A percentile compares a stretch with the other conserved stretches of the same genome.
Conservation (phyloP, 768 basidiomycete genomes). For the Amanita subjunquillea region DNA sequence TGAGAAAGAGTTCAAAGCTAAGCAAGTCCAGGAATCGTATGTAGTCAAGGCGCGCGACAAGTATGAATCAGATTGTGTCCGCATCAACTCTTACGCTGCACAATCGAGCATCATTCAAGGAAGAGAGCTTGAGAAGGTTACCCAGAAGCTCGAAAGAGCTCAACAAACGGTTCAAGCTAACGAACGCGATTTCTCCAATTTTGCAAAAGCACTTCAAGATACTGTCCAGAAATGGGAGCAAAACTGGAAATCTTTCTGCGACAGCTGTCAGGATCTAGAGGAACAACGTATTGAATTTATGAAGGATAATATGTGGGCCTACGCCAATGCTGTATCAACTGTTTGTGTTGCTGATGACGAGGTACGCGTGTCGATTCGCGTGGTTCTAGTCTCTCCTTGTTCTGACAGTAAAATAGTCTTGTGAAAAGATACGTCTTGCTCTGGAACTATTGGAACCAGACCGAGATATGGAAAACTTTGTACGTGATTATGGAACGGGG, state of each 20-base stretch:
- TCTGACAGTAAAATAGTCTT: conserved; percentile 46
- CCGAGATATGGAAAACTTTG: conserved; percentile 83
- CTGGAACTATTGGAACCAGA: conserved; percentile 86
- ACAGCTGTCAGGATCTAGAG: conserved; percentile 91
- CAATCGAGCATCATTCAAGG: conserved; percentile 89
- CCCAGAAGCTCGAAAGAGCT: conserved; percentile 80
- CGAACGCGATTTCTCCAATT: conserved; percentile 88
- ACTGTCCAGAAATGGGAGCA: conserved; percentile 83
- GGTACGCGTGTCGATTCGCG: conserved; percentile 32
- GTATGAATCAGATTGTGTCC: conserved; percentile 86
- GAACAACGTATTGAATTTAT: conserved; percentile 90
- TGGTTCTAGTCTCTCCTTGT: background rate
- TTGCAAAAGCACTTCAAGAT: conserved; percentile 67
- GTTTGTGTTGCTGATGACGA: conserved; percentile 95
- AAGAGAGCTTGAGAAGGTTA: conserved; percentile 85
- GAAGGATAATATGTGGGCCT: conserved; percentile 94
- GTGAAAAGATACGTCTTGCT: conserved; percentile 78
- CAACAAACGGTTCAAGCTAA: conserved; percentile 85
- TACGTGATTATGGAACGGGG: conserved; percentile 83
- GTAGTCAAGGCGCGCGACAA: conserved; percentile 87
- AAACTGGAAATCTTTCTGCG: conserved; percentile 92
- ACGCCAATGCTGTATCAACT: conserved; percentile 92
- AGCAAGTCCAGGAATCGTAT: conserved; percentile 77
- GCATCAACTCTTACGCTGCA: conserved; percentile 90
- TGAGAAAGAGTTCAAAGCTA: conserved; percentile 87